Evolutionary conservation across 2,329 filamentous ascomycete genomes (phyloP).

Genomic region (Cladophialophora psammophila): DNA sequence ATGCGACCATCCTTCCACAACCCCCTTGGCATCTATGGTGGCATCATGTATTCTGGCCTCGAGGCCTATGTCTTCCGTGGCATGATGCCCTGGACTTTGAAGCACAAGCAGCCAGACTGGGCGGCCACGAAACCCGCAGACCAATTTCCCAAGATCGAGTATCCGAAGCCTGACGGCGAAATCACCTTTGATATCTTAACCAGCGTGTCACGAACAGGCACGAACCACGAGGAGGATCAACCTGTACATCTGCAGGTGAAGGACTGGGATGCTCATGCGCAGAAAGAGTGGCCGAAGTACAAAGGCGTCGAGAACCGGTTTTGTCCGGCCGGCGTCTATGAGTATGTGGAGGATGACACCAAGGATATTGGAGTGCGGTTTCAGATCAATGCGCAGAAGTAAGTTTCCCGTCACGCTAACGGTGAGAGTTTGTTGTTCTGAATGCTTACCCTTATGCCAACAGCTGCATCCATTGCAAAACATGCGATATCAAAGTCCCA

Average conservation of each 20-base stretch:
- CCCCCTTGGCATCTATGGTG: conserved; percentile 85
- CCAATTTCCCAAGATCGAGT: conserved; percentile 86
- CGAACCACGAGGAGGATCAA: conserved; percentile 98
- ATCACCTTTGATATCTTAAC: conserved; percentile 96
- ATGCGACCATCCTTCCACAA: conserved; percentile 95
- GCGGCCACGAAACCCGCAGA: conserved; percentile 81
- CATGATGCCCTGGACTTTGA: conserved; percentile 87
- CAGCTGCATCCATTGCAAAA: conserved; percentile 99
- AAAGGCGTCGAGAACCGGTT: conserved; percentile 96
- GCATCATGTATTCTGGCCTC: conserved; percentile 88
- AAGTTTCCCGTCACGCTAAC: conserved; percentile 55
- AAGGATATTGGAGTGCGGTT: conserved; percentile 91
- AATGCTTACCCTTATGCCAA: neutral
- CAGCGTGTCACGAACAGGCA: conserved; percentile 91
- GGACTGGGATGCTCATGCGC: conserved; percentile 91
- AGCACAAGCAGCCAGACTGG: conserved; percentile 80
- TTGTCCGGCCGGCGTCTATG: conserved; percentile 96
- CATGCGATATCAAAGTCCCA: conserved; percentile 98
- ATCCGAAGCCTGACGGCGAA: conserved; percentile 94
- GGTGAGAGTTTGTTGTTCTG: neutral
- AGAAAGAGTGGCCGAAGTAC: conserved; percentile 82
- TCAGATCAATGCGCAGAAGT: conserved; percentile 98
- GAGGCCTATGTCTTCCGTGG: conserved; percentile 90
- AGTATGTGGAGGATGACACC: conserved; percentile 90
- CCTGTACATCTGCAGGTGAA: conserved; percentile 93